Base-by-base conservation (phyloP, 345 rosid genomes). In the Excoecaria agallocha region DNA sequence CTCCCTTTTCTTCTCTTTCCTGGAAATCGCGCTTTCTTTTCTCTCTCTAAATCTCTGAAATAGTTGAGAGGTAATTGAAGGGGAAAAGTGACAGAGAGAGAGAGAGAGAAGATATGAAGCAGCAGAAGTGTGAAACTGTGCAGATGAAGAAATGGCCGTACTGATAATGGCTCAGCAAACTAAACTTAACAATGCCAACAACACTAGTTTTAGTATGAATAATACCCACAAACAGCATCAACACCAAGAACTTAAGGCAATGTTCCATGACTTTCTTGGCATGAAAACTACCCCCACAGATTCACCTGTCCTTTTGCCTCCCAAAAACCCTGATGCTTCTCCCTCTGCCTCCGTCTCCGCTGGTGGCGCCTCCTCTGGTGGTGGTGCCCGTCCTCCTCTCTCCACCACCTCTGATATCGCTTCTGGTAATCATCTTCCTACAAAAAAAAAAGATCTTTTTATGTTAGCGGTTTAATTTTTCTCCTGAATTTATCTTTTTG, bases 181-280 rank as follows among this genome's bases (percentile, higher is more conserved):
- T 81, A 86, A 76, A 72, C 60, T 68, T 49, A 73, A 62, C 65
- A 60, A 81, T 80, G 81, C 79, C 81, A 70, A 71, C 71, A 81
- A 71, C 71, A 81, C 74, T 77, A 77, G 71, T 22, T 57, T 54
- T 43, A 41, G 10, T 56, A 24, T 3, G 25, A 20, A 43, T 45
- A 11, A 12, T 9, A 38, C 52, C 10, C 71, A 69, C 1, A 74
- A 76, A 68, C 48, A 63, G 70, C 80, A 76, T 39, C 39, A 56
- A 22, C 66, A 67, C 7, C 56, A 55, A 50, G 78, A 69, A 77
- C 74, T 76, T 22, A 85, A 84, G 77, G 85, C 93, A 80, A 86
- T 87, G 89, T 89, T 94, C 54, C 96, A 92, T 75, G 98, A 94
- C 82, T 94, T 94, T 69, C 81, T 94, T 72, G 97, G 98, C 74